A percentile compares a stretch with the other conserved stretches of the same genome.
These are phyloP conservation scores for Claviceps cyperi DNA, from an alignment of 2,329 filamentous ascomycete species.

Conservation along the genomic window DNA sequence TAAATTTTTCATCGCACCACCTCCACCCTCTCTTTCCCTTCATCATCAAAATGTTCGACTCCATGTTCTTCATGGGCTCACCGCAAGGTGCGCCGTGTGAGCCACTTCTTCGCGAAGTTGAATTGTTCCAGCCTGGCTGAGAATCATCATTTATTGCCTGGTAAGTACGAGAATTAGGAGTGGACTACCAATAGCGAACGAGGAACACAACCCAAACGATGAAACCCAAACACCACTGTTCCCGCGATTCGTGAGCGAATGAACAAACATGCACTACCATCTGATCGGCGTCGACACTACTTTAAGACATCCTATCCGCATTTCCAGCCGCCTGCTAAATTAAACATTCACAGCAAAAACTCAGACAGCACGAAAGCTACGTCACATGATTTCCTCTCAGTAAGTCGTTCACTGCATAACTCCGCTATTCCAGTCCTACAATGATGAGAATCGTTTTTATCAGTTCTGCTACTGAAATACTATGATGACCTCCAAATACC, in stretches of 20 bases:
- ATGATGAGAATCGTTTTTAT: slow-evolving; percentile 51
- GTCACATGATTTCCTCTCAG: too few species aligned
- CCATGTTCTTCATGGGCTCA: neutral
- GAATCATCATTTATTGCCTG: too few species aligned
- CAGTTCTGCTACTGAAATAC: slow-evolving; percentile 65
- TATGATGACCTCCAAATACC: slow-evolving; percentile 53
- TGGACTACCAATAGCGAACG: neutral
- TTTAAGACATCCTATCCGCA: neutral
- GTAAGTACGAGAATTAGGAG: neutral
- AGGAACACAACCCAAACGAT: slow-evolving; percentile 26
- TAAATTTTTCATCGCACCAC: neutral
- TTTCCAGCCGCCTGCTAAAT: neutral
- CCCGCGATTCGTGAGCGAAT: slow-evolving; percentile 46
- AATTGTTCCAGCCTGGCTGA: too few species aligned
- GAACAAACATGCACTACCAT: slow-evolving; percentile 68
- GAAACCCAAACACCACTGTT: slow-evolving; percentile 42
- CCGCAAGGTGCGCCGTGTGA: neutral
- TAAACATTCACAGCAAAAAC: neutral
- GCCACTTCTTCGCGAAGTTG: too few species aligned
- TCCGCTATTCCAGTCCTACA: slow-evolving; percentile 5
- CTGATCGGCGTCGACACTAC: slow-evolving; percentile 28
- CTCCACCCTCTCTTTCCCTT: accelerated
- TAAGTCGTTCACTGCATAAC: neutral
- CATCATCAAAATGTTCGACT: too few species aligned
- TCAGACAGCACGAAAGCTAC: too few species aligned